Base-by-base conservation (phyloP, 1,139 yeast species). In the Taiozyma sp. region DNA sequence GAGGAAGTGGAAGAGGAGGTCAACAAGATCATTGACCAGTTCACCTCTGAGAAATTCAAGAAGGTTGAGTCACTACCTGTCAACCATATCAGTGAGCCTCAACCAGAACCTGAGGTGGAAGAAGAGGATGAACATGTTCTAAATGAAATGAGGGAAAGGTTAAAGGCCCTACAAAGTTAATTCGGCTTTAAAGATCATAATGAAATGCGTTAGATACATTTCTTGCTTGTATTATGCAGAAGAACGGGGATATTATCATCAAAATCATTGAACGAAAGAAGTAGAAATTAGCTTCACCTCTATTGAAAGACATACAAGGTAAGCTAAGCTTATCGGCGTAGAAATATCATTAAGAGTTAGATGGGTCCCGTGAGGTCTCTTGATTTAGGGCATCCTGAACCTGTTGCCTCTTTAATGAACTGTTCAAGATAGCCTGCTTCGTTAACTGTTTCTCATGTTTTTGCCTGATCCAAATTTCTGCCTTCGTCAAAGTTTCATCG, bases 91-190 rank as follows among this genome's bases (percentile, higher is more conserved):
- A 58, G 56, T 39, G 63, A 55, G 54, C 76, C 77, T 70, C 75
- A 77, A 13, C 78, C 80, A 23, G 70, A 68, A 23, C 72, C 67
- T 16, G 75, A 68, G 47, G 78, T 72, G 45, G 71, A 66, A 36
- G 82, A 80, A 53, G 85, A 74, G 23, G 86, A 79, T 42, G 89
- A 82, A 44, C 91, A 84, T 50, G 95, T 89, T 61, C 72, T 93
- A 54, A 84, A 83, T 60, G 92, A 84, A 61, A 93, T 93, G 97
- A 78, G 96, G 57, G 93, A 92, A 64, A 74, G 98, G 53, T 75
- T 93, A 51, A 84, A 78, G 63, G 98, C 97, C 0, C 71, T 93
- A 55, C 97, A 92, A 67, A 87, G 83, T 57, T 87, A 65, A 64
- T 19, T 1, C 9, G n/a, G 36, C 19, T 32, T 4, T 32, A 14